Evolutionary conservation across 1,139 yeast genomes (phyloP), one percentile per base, ranked within the genome.

Genomic region (Geotrichum armillariae): DNA sequence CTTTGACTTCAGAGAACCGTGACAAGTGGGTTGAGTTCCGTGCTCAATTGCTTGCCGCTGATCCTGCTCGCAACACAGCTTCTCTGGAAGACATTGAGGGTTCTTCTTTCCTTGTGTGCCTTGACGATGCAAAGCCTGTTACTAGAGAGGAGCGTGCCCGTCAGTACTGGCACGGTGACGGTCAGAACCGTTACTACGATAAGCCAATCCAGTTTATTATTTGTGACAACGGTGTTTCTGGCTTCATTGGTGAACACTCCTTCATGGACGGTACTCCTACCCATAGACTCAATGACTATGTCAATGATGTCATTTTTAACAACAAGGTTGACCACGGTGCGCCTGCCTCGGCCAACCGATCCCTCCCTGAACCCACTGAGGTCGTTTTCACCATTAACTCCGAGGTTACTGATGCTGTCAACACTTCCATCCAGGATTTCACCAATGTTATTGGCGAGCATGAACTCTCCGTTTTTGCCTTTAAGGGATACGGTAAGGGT

Each of bases 251-350:
- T 56, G 99, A 93, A 72, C 99, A 93, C 73, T 89, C 97, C 31
- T 86, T 81, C 76, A 93, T 93, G 98, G 99, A 93, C 69, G 99
- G 98, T 56, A 89, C 97, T 18, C 96, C 97, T 63, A 93, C 96
- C 34, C 83, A 88, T 62, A 83, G 91, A 62, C 73, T 93, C 72
- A 91, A 91, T 70, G 91, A 89, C 70, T 83, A 77, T 64, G 77
- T 91, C 46, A 76, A 82, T 59, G 76, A 76, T 49, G 79, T 80
- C 60, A 72, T 87, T 55, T 57, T 68, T 57, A 77, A 81, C 61
- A 59, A 75, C 56, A 68, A 75, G 58, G 68, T 74, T 39, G 66
- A 74, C 64, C 53, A 60, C 25, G 56, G 62, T 18, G 57, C 63
- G 8, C 57, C 64, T 53, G 54, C 65, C 61, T 48, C 52, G 11